phyloP scores from a whole-genome alignment of 2,329 filamentous ascomycete species.

The Celoporthe dispersa region DNA sequence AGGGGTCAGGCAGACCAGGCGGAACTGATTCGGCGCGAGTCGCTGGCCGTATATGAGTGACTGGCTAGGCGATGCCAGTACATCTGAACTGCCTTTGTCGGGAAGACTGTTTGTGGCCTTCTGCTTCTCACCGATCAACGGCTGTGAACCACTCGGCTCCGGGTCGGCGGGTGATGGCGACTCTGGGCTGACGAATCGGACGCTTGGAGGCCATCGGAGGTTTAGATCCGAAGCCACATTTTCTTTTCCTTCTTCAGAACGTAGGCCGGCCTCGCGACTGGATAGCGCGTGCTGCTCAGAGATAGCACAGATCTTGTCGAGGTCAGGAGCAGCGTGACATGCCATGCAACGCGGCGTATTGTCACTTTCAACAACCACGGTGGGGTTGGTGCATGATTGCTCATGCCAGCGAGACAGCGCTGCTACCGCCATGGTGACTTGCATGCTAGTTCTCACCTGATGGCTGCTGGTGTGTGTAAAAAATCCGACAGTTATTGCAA shows the following conservation, averaged over 20 bases:
- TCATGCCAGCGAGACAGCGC: not conserved
- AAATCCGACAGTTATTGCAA: too few species aligned
- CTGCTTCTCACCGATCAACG: not conserved
- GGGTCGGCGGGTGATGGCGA: not conserved
- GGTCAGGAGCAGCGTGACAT: not conserved
- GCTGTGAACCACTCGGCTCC: not conserved
- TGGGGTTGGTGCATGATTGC: not conserved
- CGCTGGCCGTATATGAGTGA: not conserved
- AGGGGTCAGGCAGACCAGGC: not conserved
- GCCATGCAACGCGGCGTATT: not conserved
- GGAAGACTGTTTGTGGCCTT: not conserved
- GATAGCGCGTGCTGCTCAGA: not conserved
- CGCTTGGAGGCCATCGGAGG: not conserved
- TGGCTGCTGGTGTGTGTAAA: too few species aligned
- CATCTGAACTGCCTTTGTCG: not conserved
- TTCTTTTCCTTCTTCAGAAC: not conserved
- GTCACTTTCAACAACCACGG: not conserved
- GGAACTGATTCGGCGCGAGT: slow-evolving; percentile 1
- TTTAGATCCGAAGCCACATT: not conserved
- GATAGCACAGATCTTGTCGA: not conserved
- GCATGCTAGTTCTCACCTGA: not conserved
- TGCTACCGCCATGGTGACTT: not conserved
- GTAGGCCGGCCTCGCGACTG: not conserved
- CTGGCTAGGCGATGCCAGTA: not conserved
- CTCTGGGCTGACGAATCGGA: not conserved